These are phyloP conservation scores for Anisodus acutangulus DNA, from an alignment of 257 asterid species.

Conservation along the genomic window DNA sequence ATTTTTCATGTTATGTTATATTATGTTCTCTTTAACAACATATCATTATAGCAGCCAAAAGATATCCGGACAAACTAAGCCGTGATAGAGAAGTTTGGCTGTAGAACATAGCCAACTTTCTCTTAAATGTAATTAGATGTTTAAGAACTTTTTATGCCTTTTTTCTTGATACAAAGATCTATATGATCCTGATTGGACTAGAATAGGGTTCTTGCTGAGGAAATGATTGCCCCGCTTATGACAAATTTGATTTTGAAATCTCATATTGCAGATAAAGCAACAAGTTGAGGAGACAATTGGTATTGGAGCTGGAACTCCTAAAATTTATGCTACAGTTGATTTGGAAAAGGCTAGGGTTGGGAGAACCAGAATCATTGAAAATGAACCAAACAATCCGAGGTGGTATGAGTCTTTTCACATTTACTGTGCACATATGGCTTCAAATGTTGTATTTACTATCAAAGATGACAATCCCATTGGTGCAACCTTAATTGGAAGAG, in stretches of 20 bases:
- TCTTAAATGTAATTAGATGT: neutral
- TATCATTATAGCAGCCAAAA: too few relatives aligned
- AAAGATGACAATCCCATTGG: constrained; percentile 94
- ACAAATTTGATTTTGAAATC: constrained; percentile 29
- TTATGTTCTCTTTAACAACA: too few relatives aligned
- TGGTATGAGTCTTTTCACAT: constrained; percentile 90
- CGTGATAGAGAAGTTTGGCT: too few relatives aligned
- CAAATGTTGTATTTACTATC: constrained; percentile 78
- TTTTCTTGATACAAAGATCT: neutral
- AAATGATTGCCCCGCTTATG: neutral
- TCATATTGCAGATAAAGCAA: constrained; percentile 55
- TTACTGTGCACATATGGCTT: constrained; percentile 86
- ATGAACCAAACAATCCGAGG: constrained; percentile 73
- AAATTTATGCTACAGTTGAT: constrained; percentile 78
- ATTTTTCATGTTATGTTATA: too few relatives aligned
- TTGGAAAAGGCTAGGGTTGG: constrained; percentile 92
- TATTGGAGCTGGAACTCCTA: constrained; percentile 80
- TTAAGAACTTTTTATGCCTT: neutral
- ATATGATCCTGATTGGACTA: neutral
- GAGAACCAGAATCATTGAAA: constrained; percentile 67
- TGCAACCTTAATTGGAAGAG: constrained; percentile 91
- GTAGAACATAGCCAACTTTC: neutral
- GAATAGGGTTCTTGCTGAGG: constrained; percentile 2
- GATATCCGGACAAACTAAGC: too few relatives aligned
- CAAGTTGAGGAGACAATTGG: constrained; percentile 80